A percentile compares a stretch with the other conserved stretches of the same genome.
Conservation (phyloP, 176 grass and related monocot genomes). For the Alopecurus myosuroides region DNA sequence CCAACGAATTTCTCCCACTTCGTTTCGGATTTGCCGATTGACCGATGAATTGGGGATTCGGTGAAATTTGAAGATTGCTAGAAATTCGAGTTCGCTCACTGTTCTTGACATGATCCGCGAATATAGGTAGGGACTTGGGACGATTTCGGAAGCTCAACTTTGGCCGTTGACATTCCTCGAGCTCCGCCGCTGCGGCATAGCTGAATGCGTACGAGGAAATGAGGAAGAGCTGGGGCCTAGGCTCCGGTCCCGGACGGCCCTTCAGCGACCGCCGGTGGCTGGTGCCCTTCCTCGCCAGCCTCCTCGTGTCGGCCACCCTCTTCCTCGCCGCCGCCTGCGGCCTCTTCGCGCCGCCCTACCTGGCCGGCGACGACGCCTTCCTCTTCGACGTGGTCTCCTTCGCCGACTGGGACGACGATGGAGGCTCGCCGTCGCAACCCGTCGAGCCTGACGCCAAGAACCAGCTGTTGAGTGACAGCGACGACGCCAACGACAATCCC, state of each 20-base stretch:
- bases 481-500: conserved; percentile 17
- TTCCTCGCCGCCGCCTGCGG: conserved; percentile 61
- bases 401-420: conserved; percentile 33
- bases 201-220: conserved; percentile 27
- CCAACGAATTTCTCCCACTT: background rate
- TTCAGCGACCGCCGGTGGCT: conserved; percentile 81
- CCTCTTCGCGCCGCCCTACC: conserved; percentile 56
- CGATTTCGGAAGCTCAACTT: background rate
- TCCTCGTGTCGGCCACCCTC: conserved; percentile 62
- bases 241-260: conserved; percentile 44
- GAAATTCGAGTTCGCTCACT: background rate
- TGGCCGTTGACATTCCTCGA: background rate
- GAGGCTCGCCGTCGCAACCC: background rate
- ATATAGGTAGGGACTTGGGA: background rate
- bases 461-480: background rate
- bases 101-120: background rate
- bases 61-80: background rate
- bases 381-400: conserved; percentile 61
- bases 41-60: background rate
- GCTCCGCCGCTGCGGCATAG: background rate
- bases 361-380: conserved; percentile 15
- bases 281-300: conserved; percentile 68
- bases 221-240: conserved; percentile 62
- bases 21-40: background rate
- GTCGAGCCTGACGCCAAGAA: conserved; percentile 23